Evolutionary conservation across 306 rosid genomes (phyloP), one percentile per base, ranked within the genome.

Genomic region (Castanea crenata): DNA sequence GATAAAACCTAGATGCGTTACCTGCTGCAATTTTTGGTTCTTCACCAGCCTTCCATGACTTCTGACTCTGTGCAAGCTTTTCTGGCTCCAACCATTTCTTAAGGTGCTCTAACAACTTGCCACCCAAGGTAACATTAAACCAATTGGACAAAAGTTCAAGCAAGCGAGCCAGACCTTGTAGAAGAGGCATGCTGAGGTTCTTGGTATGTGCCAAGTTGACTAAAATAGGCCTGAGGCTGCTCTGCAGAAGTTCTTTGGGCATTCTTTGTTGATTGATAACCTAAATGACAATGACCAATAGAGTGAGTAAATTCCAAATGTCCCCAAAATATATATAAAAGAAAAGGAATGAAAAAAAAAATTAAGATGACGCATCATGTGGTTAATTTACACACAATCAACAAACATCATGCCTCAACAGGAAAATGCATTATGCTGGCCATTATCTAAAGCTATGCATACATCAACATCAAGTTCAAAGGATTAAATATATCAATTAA

Each of bases 1-100:
- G 70, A 78, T 63, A 73, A 86, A 72, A 82, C 62, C 38, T 57
- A 70, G 76, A 74, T 70, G 69, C 74, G 64, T 79, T 83, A 96
- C 99, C 99, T 68, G 99, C 99, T 9, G 99, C 99, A 84, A 96
- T 93, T 88, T 93, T 96, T 55, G 99, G 99, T 84, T 96, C 99
- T 88, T 96, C 99, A 70, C 99, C 99, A 74, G 99, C 93, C 89
- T 96, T 96, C 99, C 99, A 96, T 83, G 91, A 71, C 81, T 93
- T 93, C 85, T 96, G 99, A 85, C 94, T 87, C 63, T 93, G 96
- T 54, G 98, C 98, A 81, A 96, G 97, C 79, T 96, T 96, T 86
- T 96, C 99, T 68, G 99, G 99, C 85, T 96, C 99, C 82, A 93
- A 84, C 99, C 99, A 96, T 92, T 94, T 96, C 88, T 88, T 96